Base-by-base conservation (phyloP, 164 flowering plant species). In the Kingdonia uniflora region DNA sequence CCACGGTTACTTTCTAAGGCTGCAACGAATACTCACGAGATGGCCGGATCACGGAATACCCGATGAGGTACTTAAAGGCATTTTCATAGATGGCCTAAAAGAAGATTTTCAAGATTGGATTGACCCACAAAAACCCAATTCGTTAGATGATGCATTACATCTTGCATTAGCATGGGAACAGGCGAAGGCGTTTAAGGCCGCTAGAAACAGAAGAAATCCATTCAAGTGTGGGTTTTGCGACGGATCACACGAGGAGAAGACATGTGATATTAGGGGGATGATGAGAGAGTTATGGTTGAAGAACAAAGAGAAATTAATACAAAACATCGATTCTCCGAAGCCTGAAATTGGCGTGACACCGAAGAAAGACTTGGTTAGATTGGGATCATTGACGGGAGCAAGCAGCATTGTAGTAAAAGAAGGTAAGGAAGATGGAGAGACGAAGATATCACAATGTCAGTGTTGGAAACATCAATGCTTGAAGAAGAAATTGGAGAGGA, bases 401-500 rank as follows among this genome's bases (percentile, higher is more conserved):
- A 22, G 21, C 15, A 43, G 33, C 3, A n/a, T n/a, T n/a, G n/a
- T n/a, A n/a, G n/a, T n/a, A n/a, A 23, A 0, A 11, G 60, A 0
- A 1, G 56, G 52, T 20, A 20, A 20, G 17, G 57, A 50, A 19
- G 56, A 39, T 22, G 68, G 46, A 45, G 70, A 52, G 12, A 56
- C 39, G 59, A 60, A 57, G 62, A 69, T 58, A 40, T 55, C 73
- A 14, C 71, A 56, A 52, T 73, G 77, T 40, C 75, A 63, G 61
- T 73, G 77, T 66, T 49, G 58, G 62, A 72, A 72, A 65, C 80
- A 76, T 47, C 71, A 65, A 56, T 72, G 76, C 38, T 65, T 71
- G 75, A 73, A 61, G 66, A 76, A 63, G 64, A 68, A 46, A 14
- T 15, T 68, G 20, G 58, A 55, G 48, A 71, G 65, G 62, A 68